These are phyloP conservation scores for Daedalea quercina DNA, from an alignment of 768 basidiomycete species.

Conservation along the genomic window DNA sequence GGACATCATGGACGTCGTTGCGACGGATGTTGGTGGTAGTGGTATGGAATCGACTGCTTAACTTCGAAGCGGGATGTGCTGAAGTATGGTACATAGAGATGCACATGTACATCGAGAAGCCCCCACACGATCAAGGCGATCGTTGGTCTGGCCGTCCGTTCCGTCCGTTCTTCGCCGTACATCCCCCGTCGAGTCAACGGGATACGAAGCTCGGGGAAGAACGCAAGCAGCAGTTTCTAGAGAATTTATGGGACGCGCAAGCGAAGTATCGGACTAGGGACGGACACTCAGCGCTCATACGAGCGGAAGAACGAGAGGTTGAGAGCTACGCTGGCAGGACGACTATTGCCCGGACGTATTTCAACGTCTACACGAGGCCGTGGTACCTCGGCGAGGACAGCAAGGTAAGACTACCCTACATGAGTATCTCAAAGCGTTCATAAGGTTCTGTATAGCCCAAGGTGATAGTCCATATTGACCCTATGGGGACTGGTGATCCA, in stretches of 20 bases:
- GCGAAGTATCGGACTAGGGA: slow-evolving; percentile 68
- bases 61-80: background rate
- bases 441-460: slow-evolving; percentile 53
- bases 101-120: slow-evolving; percentile 76
- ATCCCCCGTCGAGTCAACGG: slow-evolving; percentile 60
- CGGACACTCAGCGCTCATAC: slow-evolving; percentile 68
- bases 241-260: slow-evolving; percentile 87
- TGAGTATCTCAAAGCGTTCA: slow-evolving; percentile 2
- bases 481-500: slow-evolving; percentile 64
- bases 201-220: slow-evolving; percentile 56
- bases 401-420: slow-evolving; percentile 47
- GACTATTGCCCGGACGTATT: slow-evolving; percentile 76
- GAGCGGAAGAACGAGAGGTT: slow-evolving; percentile 69
- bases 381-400: slow-evolving; percentile 71
- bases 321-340: slow-evolving; percentile 55
- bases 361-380: slow-evolving; percentile 80
- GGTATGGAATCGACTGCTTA: slow-evolving; percentile 40
- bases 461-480: slow-evolving; percentile 83
- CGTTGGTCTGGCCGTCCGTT: slow-evolving; percentile 86
- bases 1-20: slow-evolving; percentile 78
- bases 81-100: slow-evolving; percentile 49
- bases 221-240: slow-evolving; percentile 79
- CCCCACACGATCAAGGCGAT: slow-evolving; percentile 76
- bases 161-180: slow-evolving; percentile 71
- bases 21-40: slow-evolving; percentile 78